A percentile compares a stretch with the other conserved stretches of the same genome.
phyloP scores from a whole-genome alignment of 495 filamentous ascomycete genomes.

The Penicillium bialowiezense region DNA sequence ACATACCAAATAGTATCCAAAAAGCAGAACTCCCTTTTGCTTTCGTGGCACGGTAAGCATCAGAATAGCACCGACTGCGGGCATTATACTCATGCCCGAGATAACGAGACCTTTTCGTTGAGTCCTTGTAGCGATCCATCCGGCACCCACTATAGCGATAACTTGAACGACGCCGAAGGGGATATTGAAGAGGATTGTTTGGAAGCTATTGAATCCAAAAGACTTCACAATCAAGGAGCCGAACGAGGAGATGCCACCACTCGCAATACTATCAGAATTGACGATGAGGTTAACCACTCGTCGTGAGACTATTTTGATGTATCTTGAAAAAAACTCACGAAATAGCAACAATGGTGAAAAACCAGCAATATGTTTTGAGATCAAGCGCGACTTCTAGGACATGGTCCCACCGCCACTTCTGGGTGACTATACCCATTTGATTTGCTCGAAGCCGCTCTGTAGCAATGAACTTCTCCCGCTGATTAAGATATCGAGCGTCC shows the following conservation, averaged over 20 bases:
- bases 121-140: slow-evolving; percentile 40
- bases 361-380: slow-evolving; percentile 38
- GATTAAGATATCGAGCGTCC: slow-evolving; percentile 39
- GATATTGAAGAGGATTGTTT: slow-evolving; percentile 33
- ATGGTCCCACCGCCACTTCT: slow-evolving; percentile 48
- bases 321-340: slow-evolving; percentile 16
- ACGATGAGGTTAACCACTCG: not conserved
- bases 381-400: slow-evolving; percentile 44
- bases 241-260: slow-evolving; percentile 36
- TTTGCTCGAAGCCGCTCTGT: slow-evolving; percentile 53
- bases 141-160: slow-evolving; percentile 39
- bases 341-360: slow-evolving; percentile 24
- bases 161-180: slow-evolving; percentile 44
- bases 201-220: slow-evolving; percentile 32
- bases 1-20: slow-evolving; percentile 26
- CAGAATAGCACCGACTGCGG: slow-evolving; percentile 19
- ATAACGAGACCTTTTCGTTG: slow-evolving; percentile 20
- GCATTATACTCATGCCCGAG: slow-evolving; percentile 10
- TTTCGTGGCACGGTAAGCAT: slow-evolving; percentile 23
- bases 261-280: slow-evolving; percentile 17
- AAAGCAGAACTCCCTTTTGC: slow-evolving; percentile 23
- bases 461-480: slow-evolving; percentile 45
- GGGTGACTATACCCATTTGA: slow-evolving; percentile 50
- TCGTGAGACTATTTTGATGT: too few species aligned
- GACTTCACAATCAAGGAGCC: slow-evolving; percentile 35